Base-by-base conservation (phyloP, 768 basidiomycete species). In the Zangia roseola region DNA sequence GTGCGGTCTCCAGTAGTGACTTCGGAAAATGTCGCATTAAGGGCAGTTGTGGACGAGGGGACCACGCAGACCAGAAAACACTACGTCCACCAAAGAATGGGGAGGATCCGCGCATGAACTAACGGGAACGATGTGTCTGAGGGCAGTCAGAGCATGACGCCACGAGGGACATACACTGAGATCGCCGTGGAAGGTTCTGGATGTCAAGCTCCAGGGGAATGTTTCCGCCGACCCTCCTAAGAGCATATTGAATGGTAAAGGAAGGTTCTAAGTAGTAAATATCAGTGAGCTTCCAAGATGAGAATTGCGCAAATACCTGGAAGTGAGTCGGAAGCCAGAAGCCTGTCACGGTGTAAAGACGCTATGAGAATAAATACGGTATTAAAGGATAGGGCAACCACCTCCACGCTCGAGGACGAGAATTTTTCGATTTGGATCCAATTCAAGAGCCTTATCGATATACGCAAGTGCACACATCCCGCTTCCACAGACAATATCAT, bases 391-490 rank as follows among this genome's bases (percentile, higher is more conserved):
- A 2, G 7, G 21, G n/a, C 7, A 31, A 10, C 36, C 24, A 48
- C 52, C 45, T 28, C 57, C 45, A 19, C 57, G 50, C 35, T 58
- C 57, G 17, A 50, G 52, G 12, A 58, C 40, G 31, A 58, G 56
- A 20, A 58, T 58, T 44, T 33, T 47, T 38, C 57, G 38, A 26
- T 36, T 39, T 7, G 57, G 57, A 17, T 58, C 19, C 28, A 52
- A 17, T 28, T 47, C 6, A 24, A 58, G 56, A 14, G 57, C 52
- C 10, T 33, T 35, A 30, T 52, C 55, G 25, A 58, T 47, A 40
- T 58, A 58, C 6, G 57, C 57, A 28, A 58, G 57, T n/a, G 57
- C 55, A 14, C 53, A 54, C 40, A 40, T 43, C n/a, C 53, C 49
- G 19, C 45, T 54, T 19, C 53, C 53, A 23, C 37, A 20, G 9